phyloP scores from a whole-genome alignment of 78 protist genomes.

The Dictyostelium capitatum region DNA sequence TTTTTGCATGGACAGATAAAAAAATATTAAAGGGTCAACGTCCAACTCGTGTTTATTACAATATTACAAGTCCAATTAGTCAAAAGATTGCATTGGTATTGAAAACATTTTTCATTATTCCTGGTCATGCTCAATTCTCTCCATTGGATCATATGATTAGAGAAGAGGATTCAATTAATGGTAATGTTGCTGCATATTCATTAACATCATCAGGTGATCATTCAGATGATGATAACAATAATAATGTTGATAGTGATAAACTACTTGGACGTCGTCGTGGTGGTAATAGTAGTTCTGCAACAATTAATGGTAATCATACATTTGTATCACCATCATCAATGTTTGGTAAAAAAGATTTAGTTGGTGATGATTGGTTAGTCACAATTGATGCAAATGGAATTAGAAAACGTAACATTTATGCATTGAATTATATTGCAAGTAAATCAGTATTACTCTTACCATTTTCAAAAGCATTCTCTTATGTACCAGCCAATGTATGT shows the following conservation, averaged over 20 bases:
- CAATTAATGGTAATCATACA: background rate
- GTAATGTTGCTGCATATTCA: background rate
- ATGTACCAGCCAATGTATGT: background rate
- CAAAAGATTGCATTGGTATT: conserved; percentile 27
- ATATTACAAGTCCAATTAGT: conserved; percentile 33
- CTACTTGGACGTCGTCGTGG: background rate
- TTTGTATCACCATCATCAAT: background rate
- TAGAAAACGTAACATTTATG: conserved; percentile 27
- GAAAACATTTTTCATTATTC: conserved; percentile 54
- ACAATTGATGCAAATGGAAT: conserved; percentile 46
- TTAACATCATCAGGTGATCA: background rate
- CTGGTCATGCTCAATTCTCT: conserved; percentile 22
- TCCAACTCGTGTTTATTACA: conserved; percentile 29
- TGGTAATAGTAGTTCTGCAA: background rate
- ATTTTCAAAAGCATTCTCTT: background rate
- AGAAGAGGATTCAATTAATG: conserved; percentile 5
- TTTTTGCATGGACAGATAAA: conserved; percentile 29
- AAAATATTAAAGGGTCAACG: conserved; percentile 51
- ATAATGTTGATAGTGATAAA: background rate
- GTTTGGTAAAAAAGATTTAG: background rate
- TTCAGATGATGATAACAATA: background rate
- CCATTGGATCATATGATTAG: conserved; percentile 31
- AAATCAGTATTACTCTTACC: conserved; percentile 54
- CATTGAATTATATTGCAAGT: conserved; percentile 9
- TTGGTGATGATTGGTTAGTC: conserved; percentile 71